A percentile compares a stretch with the other conserved stretches of the same genome.
Evolutionary conservation across 257 asterid genomes (phyloP).

Genomic region (Petrea volubilis): DNA sequence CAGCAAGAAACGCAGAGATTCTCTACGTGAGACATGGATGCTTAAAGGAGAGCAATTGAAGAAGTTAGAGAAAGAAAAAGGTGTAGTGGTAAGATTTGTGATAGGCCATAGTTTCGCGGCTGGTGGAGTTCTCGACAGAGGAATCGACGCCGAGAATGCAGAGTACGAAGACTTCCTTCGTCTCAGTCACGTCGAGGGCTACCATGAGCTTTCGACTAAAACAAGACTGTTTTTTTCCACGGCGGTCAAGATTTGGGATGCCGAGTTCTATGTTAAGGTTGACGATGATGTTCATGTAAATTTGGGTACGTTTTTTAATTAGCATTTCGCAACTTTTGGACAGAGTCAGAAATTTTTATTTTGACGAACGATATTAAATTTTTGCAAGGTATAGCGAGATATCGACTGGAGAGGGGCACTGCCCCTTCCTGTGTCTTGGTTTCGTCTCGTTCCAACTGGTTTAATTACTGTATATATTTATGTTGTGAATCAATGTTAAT

Average conservation of each 20-base stretch:
- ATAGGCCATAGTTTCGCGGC: constrained; percentile 59
- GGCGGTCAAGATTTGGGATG: constrained; percentile 68
- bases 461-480: no score
- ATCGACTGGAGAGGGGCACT: no score
- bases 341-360: no score
- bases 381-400: no score
- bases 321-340: no score
- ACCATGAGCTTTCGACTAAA: constrained; percentile 64
- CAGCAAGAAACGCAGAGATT: constrained; percentile 69
- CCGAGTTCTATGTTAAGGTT: constrained; percentile 73
- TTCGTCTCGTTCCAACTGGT: no score
- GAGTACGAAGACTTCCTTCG: constrained; percentile 59
- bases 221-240: constrained; percentile 63
- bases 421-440: no score
- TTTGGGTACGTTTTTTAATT: constrained; percentile 36
- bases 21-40: constrained; percentile 74
- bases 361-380: no score
- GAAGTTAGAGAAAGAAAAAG: constrained; percentile 64
- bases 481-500: background rate
- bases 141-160: constrained; percentile 55
- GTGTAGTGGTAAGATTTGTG: constrained; percentile 60
- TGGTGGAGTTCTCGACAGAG: constrained; percentile 58
- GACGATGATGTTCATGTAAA: constrained; percentile 85
- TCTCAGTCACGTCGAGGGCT: constrained; percentile 65
- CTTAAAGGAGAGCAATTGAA: constrained; percentile 52